Evolutionary conservation across 345 rosid species (phyloP).

Genomic region (Gossypium anomalum): DNA sequence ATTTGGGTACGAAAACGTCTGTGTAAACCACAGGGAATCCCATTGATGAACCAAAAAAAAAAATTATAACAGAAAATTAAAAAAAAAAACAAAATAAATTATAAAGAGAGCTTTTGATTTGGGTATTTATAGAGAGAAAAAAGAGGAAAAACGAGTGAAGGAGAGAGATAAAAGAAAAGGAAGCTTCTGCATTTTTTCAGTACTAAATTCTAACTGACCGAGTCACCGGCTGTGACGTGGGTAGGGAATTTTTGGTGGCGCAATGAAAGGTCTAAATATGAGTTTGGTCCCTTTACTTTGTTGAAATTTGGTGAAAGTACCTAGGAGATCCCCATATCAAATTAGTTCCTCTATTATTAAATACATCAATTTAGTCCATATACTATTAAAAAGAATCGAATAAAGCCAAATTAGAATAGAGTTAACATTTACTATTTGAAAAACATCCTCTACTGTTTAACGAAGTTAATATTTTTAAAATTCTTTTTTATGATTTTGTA

Average conservation of each 20-base stretch:
- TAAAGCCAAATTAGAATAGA: too few species aligned
- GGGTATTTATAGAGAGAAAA: neutral
- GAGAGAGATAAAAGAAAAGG: neutral
- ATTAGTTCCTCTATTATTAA: too few species aligned
- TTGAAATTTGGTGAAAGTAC: too few species aligned
- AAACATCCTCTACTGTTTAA: too few species aligned
- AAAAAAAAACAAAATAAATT: neutral
- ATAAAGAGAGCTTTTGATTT: neutral
- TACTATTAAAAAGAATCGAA: too few species aligned
- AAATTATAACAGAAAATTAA: neutral
- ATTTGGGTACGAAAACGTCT: constrained; percentile 60
- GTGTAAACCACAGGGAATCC: constrained; percentile 85
- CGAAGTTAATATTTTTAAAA: too few species aligned
- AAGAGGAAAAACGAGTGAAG: neutral
- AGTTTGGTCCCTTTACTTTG: too few species aligned
- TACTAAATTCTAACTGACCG: neutral
- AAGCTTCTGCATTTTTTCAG: constrained; percentile 26
- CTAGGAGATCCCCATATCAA: too few species aligned
- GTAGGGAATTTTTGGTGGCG: neutral
- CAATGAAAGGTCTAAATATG: too few species aligned
- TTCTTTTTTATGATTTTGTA: too few species aligned
- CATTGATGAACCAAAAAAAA: constrained; percentile 29
- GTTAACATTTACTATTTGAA: too few species aligned
- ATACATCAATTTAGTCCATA: too few species aligned
- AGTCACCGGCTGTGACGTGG: neutral